Percentiles rank a stretch among this genome's conserved stretches.
Conservation (phyloP, 345 rosid species). For the Hypericum perforatum region DNA sequence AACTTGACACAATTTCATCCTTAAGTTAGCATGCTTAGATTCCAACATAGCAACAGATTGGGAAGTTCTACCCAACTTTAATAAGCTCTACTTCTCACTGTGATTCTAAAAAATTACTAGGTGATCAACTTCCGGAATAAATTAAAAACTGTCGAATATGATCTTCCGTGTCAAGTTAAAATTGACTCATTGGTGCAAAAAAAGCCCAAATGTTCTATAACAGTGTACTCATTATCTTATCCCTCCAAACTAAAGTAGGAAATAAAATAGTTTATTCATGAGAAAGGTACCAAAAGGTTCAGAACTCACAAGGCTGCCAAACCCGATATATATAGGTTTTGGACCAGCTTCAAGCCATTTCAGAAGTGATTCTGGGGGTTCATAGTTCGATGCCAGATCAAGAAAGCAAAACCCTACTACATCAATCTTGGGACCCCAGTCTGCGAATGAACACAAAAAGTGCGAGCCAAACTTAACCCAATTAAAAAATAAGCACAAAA, state of each 20-base stretch:
- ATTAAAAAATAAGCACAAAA: no score
- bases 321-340: slow-evolving; percentile 90
- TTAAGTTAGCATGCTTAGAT: no score
- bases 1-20: no score
- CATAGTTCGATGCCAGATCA: slow-evolving; percentile 95
- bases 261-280: not conserved
- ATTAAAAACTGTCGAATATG: no score
- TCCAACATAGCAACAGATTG: no score
- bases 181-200: no score
- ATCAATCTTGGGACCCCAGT: slow-evolving; percentile 94
- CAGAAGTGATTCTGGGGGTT: slow-evolving; percentile 78
- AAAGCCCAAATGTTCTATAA: no score
- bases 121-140: no score
- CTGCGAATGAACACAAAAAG: slow-evolving; percentile 28
- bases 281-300: slow-evolving; percentile 7
- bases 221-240: not conserved
- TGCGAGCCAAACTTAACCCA: slow-evolving; percentile 11
- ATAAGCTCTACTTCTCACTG: no score
- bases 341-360: slow-evolving; percentile 90
- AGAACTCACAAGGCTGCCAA: slow-evolving; percentile 93
- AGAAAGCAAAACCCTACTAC: slow-evolving; percentile 99
- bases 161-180: no score
- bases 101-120: no score
- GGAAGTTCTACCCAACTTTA: no score
- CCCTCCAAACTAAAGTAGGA: not conserved